phyloP scores from a whole-genome alignment of 148 eudicot genomes.

The Nepenthes gracilis region DNA sequence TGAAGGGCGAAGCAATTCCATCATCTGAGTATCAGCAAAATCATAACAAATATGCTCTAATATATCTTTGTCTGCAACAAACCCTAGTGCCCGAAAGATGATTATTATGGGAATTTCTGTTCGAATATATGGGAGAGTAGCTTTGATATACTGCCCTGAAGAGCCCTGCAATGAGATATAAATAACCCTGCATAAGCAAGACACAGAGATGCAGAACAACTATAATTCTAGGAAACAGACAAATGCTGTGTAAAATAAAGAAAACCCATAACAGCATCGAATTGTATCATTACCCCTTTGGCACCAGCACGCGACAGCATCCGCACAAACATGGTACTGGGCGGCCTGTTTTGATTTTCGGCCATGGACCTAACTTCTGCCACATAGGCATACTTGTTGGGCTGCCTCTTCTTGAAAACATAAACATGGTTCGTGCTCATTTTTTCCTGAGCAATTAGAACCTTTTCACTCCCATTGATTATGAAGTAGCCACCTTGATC shows the following conservation, averaged over 20 bases:
- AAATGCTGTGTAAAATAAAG: background rate
- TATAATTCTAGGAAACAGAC: background rate
- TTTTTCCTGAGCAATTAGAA: slow-evolving; percentile 97
- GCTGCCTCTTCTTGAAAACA: slow-evolving; percentile 97
- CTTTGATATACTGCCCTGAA: slow-evolving; percentile 92
- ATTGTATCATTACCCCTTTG: slow-evolving; percentile 68
- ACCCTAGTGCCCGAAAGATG: slow-evolving; percentile 90
- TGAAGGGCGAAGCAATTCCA: slow-evolving; percentile 96
- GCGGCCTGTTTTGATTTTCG: slow-evolving; percentile 90
- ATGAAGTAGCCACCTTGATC: slow-evolving; percentile 99
- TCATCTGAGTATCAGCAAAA: slow-evolving; percentile 89
- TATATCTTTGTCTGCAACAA: slow-evolving; percentile 96
- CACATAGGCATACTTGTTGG: slow-evolving; percentile 90
- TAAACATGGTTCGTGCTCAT: slow-evolving; percentile 99
- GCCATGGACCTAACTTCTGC: slow-evolving; percentile 99
- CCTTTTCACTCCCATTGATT: slow-evolving; percentile 98
- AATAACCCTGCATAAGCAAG: slow-evolving; percentile 1
- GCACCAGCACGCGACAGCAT: slow-evolving; percentile 96
- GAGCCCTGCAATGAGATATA: slow-evolving; percentile 55
- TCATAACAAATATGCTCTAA: slow-evolving; percentile 96
- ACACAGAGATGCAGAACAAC: background rate
- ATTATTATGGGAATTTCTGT: slow-evolving; percentile 92
- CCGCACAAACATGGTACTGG: slow-evolving; percentile 95
- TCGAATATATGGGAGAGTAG: slow-evolving; percentile 88
- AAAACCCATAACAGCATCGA: background rate